Percentiles rank a stretch among this genome's conserved stretches.
phyloP scores from a whole-genome alignment of 1,139 yeast species.

The Hemisphaericaspora xylanilytica region DNA sequence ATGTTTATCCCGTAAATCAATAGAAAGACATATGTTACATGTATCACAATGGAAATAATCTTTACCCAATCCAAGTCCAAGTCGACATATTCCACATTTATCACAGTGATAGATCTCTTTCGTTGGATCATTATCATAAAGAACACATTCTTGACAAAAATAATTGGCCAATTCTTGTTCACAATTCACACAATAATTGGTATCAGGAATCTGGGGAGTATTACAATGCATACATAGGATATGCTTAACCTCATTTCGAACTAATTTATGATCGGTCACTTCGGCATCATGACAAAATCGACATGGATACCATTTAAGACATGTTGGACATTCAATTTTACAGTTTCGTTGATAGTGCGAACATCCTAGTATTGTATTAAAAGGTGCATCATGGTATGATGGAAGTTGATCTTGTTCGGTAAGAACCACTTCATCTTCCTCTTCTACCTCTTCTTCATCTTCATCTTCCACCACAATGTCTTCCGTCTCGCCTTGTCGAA shows the following conservation, averaged over 20 bases:
- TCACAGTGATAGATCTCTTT: constrained; percentile 90
- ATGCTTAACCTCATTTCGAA: constrained; percentile 62
- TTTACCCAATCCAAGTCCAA: constrained; percentile 82
- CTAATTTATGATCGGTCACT: constrained; percentile 54
- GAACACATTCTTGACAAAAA: constrained; percentile 72
- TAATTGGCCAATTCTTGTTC: constrained; percentile 67
- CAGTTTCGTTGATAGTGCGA: constrained; percentile 81
- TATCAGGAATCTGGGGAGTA: constrained; percentile 68
- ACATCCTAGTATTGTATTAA: constrained; percentile 60
- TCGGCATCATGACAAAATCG: constrained; percentile 80
- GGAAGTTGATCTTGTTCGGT: constrained; percentile 50
- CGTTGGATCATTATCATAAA: constrained; percentile 78
- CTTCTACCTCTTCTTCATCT: constrained; percentile 16
- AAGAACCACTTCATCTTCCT: constrained; percentile 39
- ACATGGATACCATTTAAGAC: constrained; percentile 76
- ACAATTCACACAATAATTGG: constrained; percentile 66
- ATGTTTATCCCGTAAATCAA: constrained; percentile 74
- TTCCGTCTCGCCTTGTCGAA: constrained; percentile 3
- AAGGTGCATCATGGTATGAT: constrained; percentile 42
- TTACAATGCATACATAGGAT: constrained; percentile 80
- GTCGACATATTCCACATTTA: constrained; percentile 87
- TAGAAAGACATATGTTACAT: constrained; percentile 88
- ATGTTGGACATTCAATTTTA: constrained; percentile 76
- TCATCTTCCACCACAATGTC: constrained; percentile 16
- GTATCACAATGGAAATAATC: constrained; percentile 89